These are phyloP conservation scores for Dacryopinax primogenitus DNA, from an alignment of 768 basidiomycete species.

Conservation along the genomic window DNA sequence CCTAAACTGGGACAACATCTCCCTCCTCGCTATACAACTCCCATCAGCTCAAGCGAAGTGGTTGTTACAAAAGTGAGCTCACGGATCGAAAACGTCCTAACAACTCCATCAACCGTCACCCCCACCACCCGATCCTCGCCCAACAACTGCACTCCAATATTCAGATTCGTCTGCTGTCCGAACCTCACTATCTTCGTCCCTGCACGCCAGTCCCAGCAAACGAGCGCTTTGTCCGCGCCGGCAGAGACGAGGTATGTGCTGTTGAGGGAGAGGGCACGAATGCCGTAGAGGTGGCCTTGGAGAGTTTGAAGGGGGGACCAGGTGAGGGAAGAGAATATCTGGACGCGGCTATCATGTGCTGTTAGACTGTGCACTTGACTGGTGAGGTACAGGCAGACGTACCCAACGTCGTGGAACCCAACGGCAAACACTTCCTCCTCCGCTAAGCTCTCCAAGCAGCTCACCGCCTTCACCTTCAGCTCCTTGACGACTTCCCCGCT, in stretches of 20 bases:
- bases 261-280: conserved; percentile 77
- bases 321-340: conserved; percentile 73
- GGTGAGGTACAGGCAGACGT: conserved; percentile 20
- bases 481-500: conserved; percentile 58
- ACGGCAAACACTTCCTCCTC: conserved; percentile 86
- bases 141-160: conserved; percentile 79
- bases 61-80: conserved; percentile 25
- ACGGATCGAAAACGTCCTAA: conserved; percentile 84
- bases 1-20: conserved; percentile 89
- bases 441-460: conserved; percentile 64
- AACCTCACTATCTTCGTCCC: conserved; percentile 83
- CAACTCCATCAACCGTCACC: conserved; percentile 84
- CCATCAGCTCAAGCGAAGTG: neutral
- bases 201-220: conserved; percentile 61
- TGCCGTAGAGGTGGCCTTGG: conserved; percentile 61
- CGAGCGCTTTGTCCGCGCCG: conserved; percentile 49
- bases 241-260: conserved; percentile 78
- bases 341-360: conserved; percentile 51
- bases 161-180: conserved; percentile 85
- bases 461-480: conserved; percentile 71
- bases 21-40: conserved; percentile 43
- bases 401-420: conserved; percentile 88
- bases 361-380: neutral
- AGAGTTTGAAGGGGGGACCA: conserved; percentile 29
- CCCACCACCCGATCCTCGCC: conserved; percentile 73